Conservation (phyloP, 2,329 filamentous ascomycete species). For the Cercospora zeae-maydis region DNA sequence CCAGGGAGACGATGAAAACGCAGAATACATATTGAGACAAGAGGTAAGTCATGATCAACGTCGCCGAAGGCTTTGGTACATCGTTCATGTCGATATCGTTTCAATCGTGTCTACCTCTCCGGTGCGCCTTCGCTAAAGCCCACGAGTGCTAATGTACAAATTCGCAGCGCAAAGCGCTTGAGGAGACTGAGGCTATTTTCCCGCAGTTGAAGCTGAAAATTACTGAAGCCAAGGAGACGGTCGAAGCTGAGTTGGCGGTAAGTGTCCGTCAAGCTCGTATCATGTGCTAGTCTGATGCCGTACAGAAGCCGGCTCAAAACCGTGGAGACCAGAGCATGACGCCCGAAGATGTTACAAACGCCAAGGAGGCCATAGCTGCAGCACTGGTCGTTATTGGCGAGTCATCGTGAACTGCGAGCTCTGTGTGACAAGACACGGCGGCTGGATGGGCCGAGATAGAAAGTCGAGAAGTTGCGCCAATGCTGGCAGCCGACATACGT, state of each 20-base stretch:
- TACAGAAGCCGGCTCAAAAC: slow-evolving; percentile 43
- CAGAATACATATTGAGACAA: slow-evolving; percentile 75
- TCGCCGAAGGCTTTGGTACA: not conserved
- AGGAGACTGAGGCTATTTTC: slow-evolving; percentile 84
- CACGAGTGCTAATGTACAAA: slow-evolving; percentile 14
- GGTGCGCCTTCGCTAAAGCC: not conserved
- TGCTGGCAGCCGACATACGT: not conserved
- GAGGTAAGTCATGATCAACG: slow-evolving; percentile 58
- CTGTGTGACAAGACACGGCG: not conserved
- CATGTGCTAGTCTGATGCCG: slow-evolving; percentile 11
- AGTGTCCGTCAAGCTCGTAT: slow-evolving; percentile 36
- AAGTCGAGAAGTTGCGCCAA: not conserved
- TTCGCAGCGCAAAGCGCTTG: slow-evolving; percentile 68
- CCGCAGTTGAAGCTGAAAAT: slow-evolving; percentile 69
- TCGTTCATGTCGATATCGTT: not conserved
- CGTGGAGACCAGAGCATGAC: slow-evolving; percentile 36
- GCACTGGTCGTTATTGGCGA: slow-evolving; percentile 43
- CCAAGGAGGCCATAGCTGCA: slow-evolving; percentile 41
- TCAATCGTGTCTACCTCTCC: not conserved
- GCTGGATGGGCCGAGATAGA: not conserved
- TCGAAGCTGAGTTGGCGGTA: slow-evolving; percentile 78
- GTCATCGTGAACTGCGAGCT: slow-evolving; percentile 23
- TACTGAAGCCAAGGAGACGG: slow-evolving; percentile 63
- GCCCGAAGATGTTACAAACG: slow-evolving; percentile 46
- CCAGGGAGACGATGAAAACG: slow-evolving; percentile 63